Conservation (phyloP, 2,329 filamentous ascomycete species). For the Xylariaceae sp. region DNA sequence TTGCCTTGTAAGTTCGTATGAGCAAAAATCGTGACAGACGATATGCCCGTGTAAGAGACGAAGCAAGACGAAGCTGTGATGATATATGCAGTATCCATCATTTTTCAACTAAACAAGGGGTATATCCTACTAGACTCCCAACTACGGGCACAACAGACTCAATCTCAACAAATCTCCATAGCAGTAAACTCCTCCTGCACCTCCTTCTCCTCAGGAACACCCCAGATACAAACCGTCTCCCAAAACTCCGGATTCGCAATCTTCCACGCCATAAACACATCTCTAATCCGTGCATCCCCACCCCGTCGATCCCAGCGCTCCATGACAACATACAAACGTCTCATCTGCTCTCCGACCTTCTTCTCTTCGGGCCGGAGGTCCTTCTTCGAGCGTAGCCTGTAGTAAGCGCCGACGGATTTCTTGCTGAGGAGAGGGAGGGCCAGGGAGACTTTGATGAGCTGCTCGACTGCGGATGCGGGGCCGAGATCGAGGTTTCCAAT, state of each 20-base stretch:
- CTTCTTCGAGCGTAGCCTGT: not conserved
- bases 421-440: not conserved
- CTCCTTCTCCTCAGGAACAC: no score
- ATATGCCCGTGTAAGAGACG: no score
- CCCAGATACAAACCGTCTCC: not conserved
- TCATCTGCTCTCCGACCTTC: not conserved
- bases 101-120: no score
- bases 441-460: slow-evolving; percentile 11
- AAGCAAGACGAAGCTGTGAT: no score
- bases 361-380: not conserved
- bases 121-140: no score
- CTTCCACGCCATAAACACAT: slow-evolving; percentile 11
- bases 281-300: not conserved
- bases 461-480: not conserved
- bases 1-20: no score
- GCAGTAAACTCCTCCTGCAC: no score
- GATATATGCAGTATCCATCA: no score
- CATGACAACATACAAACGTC: slow-evolving; percentile 5
- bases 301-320: slow-evolving; percentile 4
- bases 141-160: no score
- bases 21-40: no score
- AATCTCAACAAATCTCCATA: no score
- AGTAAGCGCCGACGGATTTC: not conserved
- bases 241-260: not conserved
- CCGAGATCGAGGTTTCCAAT: slow-evolving; percentile 5